phyloP scores from a whole-genome alignment of 2,329 filamentous ascomycete species.

The Aspergillus novofumigatus region DNA sequence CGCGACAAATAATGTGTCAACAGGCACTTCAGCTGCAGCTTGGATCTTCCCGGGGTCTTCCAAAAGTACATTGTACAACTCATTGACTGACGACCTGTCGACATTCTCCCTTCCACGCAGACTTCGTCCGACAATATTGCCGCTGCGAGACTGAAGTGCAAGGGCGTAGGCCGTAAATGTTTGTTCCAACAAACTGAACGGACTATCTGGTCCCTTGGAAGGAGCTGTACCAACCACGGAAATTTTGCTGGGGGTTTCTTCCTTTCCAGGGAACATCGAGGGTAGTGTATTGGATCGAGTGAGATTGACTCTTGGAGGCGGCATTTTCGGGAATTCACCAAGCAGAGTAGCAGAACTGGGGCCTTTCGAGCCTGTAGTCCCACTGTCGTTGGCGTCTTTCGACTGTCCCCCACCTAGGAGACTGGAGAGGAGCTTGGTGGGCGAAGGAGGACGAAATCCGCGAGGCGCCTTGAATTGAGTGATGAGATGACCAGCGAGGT shows the following conservation, averaged over 20 bases:
- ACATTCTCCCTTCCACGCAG: slow-evolving; percentile 66
- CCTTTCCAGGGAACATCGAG: slow-evolving; percentile 46
- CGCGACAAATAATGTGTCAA: slow-evolving; percentile 82
- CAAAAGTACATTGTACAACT: slow-evolving; percentile 82
- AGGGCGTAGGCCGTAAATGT: slow-evolving; percentile 80
- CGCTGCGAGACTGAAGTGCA: slow-evolving; percentile 77
- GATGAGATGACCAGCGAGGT: slow-evolving; percentile 60
- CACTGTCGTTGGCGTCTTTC: slow-evolving; percentile 23
- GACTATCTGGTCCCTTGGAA: slow-evolving; percentile 56
- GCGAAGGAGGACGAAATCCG: slow-evolving; percentile 73
- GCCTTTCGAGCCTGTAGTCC: slow-evolving; percentile 29
- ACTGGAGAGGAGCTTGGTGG: slow-evolving; percentile 83
- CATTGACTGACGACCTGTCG: slow-evolving; percentile 78
- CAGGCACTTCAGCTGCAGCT: slow-evolving; percentile 66
- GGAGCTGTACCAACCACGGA: slow-evolving; percentile 52
- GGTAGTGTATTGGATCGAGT: slow-evolving; percentile 43
- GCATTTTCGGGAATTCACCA: slow-evolving; percentile 43
- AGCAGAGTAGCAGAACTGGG: slow-evolving; percentile 35
- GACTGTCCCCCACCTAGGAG: slow-evolving; percentile 61
- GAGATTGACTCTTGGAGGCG: slow-evolving; percentile 31
- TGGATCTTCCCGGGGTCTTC: slow-evolving; percentile 79
- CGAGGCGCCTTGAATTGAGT: slow-evolving; percentile 56
- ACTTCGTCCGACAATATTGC: slow-evolving; percentile 75
- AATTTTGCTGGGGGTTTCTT: slow-evolving; percentile 28
- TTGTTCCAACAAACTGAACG: slow-evolving; percentile 72